A percentile compares a stretch with the other conserved stretches of the same genome.
Conservation (phyloP, 192 early-diverging fungal species). For the Gonapodya sp. region DNA sequence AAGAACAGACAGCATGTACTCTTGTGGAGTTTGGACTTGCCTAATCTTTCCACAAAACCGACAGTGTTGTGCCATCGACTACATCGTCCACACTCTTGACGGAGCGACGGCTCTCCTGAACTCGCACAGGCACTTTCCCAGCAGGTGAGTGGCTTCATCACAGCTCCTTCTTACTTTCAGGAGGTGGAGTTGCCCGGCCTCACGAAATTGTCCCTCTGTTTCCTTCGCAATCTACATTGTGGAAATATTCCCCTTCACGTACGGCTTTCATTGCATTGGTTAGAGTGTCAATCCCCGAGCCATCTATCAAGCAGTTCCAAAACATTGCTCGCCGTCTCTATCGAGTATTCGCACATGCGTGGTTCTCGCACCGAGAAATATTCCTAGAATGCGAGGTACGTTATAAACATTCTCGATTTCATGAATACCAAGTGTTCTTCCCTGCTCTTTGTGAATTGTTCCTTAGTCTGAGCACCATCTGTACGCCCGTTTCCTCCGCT, state of each 20-base stretch:
- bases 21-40: too few species aligned
- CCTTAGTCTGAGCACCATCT: not conserved
- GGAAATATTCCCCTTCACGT: too few species aligned
- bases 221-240: too few species aligned
- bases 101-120: slow-evolving; percentile 72
- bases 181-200: too few species aligned
- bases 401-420: too few species aligned
- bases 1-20: too few species aligned
- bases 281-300: slow-evolving; percentile 47
- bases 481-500: not conserved
- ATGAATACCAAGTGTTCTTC: too few species aligned
- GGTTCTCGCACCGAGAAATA: slow-evolving; percentile 80
- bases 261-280: slow-evolving; percentile 2
- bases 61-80: slow-evolving; percentile 83
- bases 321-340: slow-evolving; percentile 85
- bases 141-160: slow-evolving; percentile 35
- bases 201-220: too few species aligned
- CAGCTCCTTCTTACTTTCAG: not conserved
- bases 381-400: slow-evolving; percentile 77
- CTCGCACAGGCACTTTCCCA: slow-evolving; percentile 64
- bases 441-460: not conserved
- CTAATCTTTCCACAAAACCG: not conserved
- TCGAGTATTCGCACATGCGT: slow-evolving; percentile 94
- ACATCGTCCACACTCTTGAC: slow-evolving; percentile 88
- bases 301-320: slow-evolving; percentile 77